Evolutionary conservation across 495 filamentous ascomycete genomes (phyloP), one percentile per base, ranked within the genome.

Genomic region (Evansstolkia leycettana): DNA sequence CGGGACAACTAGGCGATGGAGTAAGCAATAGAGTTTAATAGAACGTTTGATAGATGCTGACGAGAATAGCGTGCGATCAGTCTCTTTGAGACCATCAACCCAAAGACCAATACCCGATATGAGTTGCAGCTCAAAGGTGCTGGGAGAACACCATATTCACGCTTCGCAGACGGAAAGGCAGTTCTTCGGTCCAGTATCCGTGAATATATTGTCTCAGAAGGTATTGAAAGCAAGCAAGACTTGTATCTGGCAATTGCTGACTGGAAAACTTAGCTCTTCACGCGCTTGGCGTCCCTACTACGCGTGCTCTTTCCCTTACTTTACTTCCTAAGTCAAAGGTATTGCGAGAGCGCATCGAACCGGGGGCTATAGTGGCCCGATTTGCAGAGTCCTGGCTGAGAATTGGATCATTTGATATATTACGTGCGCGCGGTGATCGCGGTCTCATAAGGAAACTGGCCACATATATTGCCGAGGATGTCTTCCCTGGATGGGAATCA

Each of bases 131-230:
- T 98, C 31, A 98, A 93, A 58, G 90, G 90, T 15, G 89, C 90
- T 17, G 90, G 90, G 2, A 64, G 75, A 43, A 98, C 90, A 2
- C 90, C 90, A 0, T 98, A 96, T 55, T 90, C 83, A 14, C 80
- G 90, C 9, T 98, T 96, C 46, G 90, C 90, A n/a, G 90, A 98
- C 58, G 90, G 90, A 17, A 89, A 90, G 50, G 90, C 90, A 2
- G 90, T 96, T 8, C 65, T 98, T 14, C 64, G 90, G 31, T 87
- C 80, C 17, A 89, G 82, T 49, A 92, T 98, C 39, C 74, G 90
- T 24, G 90, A 98, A 67, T 98, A 86, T 43, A 52, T 98, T 24
- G 86, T 94, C 16, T 87, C 80, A 31, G 90, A 98, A 65, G 71
- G 70, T 66, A 48, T 6, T 33, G 13, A 13, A 33, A 26, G 10